phyloP scores from a whole-genome alignment of 495 filamentous ascomycete species.

The Xylaria telfairii region DNA sequence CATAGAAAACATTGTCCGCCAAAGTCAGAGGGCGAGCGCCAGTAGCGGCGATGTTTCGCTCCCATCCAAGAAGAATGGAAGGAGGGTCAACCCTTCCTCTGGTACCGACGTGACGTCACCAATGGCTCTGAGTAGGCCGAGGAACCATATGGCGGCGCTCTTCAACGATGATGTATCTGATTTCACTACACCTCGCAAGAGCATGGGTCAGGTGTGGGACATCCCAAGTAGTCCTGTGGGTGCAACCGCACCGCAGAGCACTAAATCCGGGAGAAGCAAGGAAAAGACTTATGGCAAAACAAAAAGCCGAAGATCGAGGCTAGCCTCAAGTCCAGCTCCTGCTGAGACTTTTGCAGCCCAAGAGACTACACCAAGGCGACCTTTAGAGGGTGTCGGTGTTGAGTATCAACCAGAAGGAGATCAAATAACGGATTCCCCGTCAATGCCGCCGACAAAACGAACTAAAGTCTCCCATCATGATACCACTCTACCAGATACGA shows the following conservation, averaged over 20 bases:
- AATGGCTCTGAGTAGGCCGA: constrained; percentile 21
- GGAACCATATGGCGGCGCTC: constrained; percentile 24
- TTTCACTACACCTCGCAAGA: constrained; percentile 36
- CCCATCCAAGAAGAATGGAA: constrained; percentile 30
- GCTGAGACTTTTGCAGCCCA: constrained; percentile 23
- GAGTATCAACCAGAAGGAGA: background rate
- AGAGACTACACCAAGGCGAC: constrained; percentile 9
- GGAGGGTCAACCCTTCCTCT: constrained; percentile 31
- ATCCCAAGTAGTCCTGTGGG: constrained; percentile 37
- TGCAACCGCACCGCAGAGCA: background rate
- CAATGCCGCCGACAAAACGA: constrained; percentile 20
- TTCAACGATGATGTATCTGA: constrained; percentile 28
- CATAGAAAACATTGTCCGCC: constrained; percentile 39
- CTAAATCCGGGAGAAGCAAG: constrained; percentile 21
- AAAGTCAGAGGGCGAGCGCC: constrained; percentile 37
- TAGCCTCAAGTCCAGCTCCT: constrained; percentile 16
- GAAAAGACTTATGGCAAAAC: constrained; percentile 30
- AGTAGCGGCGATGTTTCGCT: constrained; percentile 36
- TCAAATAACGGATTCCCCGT: constrained; percentile 3
- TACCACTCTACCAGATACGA: constrained; percentile 19
- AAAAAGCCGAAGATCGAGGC: constrained; percentile 24
- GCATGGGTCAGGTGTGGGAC: constrained; percentile 34
- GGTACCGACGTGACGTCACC: constrained; percentile 37
- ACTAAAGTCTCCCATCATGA: constrained; percentile 28
- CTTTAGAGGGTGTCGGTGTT: background rate